Evolutionary conservation across 2,329 filamentous ascomycete species (phyloP), one percentile per base, ranked within the genome.

Genomic region (Pseudogymnoascus pannorum): DNA sequence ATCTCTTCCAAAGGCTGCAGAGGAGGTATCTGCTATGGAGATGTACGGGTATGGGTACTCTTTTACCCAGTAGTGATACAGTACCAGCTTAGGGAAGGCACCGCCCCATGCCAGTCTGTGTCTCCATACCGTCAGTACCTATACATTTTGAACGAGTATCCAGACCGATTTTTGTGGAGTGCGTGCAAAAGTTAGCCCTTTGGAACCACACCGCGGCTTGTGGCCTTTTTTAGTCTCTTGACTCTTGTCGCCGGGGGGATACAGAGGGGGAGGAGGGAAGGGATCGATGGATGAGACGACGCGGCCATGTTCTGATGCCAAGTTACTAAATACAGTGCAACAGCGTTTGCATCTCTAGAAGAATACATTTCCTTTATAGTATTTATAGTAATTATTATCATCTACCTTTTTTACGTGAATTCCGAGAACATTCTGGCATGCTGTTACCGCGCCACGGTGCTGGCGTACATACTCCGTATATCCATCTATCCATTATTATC

Each of bases 21-120:
- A 54, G 26, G 48, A 54, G 31, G 48, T 31, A 54, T 54, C 48
- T 54, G 48, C n/a, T 54, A 54, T 54, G 48, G 48, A 29, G 44
- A 51, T 51, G 44, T 24, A 24, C 14, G 24, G n/a, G 44, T 24
- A 24, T 7, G 24, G n/a, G 48, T 54, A 54, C 48, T 11, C 26
- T 29, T 54, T 26, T 12, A 18, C 9, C 48, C 48, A 31, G 48
- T 54, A 54, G 26, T 54, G 48, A 26, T 54, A 31, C 48, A 54
- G 48, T 31, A 54, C 48, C 26, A 31, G 48, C 14, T 54, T 20
- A 20, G 48, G 20, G 48, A 24, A 54, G 48, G 24, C 48, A 54
- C 48, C 26, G 24, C 24, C 48, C 26, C 26, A 54, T 54, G 48
- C 48, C 48, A 54, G 4, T 18, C 48, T 18, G 48, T 54, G 48